Evolutionary conservation across 805 yeast genomes (phyloP), one percentile per base, ranked within the genome.

Genomic region (Pichia cabralensis): DNA sequence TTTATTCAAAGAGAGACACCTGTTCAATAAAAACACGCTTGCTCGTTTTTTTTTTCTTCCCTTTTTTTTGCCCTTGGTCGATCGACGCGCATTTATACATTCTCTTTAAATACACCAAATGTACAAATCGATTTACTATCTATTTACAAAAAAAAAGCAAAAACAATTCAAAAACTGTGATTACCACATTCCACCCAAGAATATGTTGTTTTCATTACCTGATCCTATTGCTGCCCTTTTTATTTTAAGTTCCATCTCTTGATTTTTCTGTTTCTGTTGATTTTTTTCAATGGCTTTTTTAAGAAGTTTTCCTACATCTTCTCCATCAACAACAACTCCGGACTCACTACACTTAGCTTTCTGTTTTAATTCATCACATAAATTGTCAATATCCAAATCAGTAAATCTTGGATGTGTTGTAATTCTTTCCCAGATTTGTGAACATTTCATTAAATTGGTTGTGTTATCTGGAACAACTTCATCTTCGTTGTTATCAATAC

Each of bases 391-490:
- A 56, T 92, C 98, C 34, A 92, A 67, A 40, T 88, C 96, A 5
- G 92, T 76, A 57, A 88, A 92, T 53, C 80, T 75, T 22, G 98
- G 97, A 65, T 92, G 97, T 16, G 92, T 60, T 2, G 96, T 82
- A 25, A 92, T 80, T 51, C 97, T 71, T 57, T 89, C 97, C 98
- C 98, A 92, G 12, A 89, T 80, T 46, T 86, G 96, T 1, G 94
- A 74, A 58, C 98, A 92, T 50, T 74, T 75, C 59, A 81, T 60
- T 46, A 74, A 53, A 11, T 70, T 65, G 13, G 58, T 60, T 38
- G 76, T 80, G 8, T 74, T 80, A 5, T 80, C 71, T 6, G 94
- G 94, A 4, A 84, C 88, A 18, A 55, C 53, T 49, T 52, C 64
- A 29, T 52, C 61, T 14, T 52, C 55, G 8, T 49, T 48, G 18